Conservation (phyloP, 139 green algal genomes). For the Chlamydomonas incerta region DNA sequence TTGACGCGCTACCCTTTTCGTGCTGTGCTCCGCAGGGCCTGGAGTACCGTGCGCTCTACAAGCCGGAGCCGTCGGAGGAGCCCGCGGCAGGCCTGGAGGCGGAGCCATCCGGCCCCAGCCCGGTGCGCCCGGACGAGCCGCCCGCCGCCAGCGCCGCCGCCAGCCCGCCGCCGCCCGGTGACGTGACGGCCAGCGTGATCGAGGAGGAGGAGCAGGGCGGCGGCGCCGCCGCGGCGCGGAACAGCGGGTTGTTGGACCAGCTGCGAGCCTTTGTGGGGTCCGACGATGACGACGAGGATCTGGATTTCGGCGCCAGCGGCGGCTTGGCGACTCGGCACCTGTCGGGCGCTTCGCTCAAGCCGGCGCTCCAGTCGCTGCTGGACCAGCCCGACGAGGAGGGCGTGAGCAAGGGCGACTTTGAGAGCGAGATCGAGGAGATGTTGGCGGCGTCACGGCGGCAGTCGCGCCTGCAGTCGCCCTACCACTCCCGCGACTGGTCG, state of each 20-base stretch:
- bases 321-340: background rate
- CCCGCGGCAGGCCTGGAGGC: background rate
- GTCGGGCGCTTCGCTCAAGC: background rate
- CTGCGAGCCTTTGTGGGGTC: constrained; percentile 19
- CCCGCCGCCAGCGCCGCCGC: background rate
- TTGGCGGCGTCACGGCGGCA: constrained; percentile 8
- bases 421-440: constrained; percentile 51
- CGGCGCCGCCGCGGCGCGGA: too few relatives aligned
- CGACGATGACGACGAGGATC: background rate
- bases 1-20: background rate
- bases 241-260: background rate
- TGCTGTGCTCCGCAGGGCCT: background rate
- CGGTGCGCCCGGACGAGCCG: background rate
- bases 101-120: background rate
- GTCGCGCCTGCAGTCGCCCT: constrained; percentile 18
- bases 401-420: constrained; percentile 43
- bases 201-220: background rate
- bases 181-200: too few relatives aligned
- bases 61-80: background rate
- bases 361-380: constrained; percentile 23
- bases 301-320: background rate
- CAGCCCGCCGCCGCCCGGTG: background rate
- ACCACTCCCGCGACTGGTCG: constrained; percentile 2
- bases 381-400: constrained; percentile 16
- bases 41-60: constrained; percentile 31